Evolutionary conservation across 2,329 filamentous ascomycete genomes (phyloP).

Genomic region (Xylariaceae sp.): DNA sequence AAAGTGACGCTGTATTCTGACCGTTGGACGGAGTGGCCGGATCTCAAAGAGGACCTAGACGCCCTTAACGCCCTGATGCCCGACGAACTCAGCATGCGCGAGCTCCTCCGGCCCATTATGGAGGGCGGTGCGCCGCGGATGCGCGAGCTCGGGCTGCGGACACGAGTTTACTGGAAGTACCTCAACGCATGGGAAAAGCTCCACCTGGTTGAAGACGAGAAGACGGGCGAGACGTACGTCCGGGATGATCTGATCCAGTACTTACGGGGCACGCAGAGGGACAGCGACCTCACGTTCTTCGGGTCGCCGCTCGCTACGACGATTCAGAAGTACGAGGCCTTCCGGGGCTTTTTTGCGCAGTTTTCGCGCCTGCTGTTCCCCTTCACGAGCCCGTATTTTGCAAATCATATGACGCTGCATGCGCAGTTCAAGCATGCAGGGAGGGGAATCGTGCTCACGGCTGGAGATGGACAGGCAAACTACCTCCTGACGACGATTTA

Average conservation of each 20-base stretch:
- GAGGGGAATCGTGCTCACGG: slow-evolving; percentile 41
- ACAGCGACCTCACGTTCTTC: slow-evolving; percentile 13
- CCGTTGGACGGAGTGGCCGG: slow-evolving; percentile 8
- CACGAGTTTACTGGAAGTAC: slow-evolving; percentile 36
- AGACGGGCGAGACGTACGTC: slow-evolving; percentile 34
- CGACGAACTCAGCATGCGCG: slow-evolving; percentile 33
- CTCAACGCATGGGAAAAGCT: slow-evolving; percentile 38
- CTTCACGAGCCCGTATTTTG: slow-evolving; percentile 38
- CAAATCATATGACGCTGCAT: slow-evolving; percentile 41
- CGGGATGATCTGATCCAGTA: slow-evolving; percentile 40
- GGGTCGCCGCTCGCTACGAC: slow-evolving; percentile 26
- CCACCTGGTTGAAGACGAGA: slow-evolving; percentile 26
- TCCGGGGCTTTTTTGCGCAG: slow-evolving; percentile 36
- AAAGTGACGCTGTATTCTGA: background rate
- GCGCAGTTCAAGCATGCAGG: slow-evolving; percentile 38
- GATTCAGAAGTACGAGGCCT: slow-evolving; percentile 39
- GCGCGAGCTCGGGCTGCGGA: slow-evolving; percentile 36
- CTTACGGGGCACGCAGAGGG: slow-evolving; percentile 21
- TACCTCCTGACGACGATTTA: slow-evolving; percentile 41
- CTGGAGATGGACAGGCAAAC: slow-evolving; percentile 39
- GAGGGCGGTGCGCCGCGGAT: slow-evolving; percentile 36
- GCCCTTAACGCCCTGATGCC: slow-evolving; percentile 29
- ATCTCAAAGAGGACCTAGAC: slow-evolving; percentile 23
- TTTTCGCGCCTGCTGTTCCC: slow-evolving; percentile 37
- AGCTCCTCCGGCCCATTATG: slow-evolving; percentile 35